Conservation (phyloP, 1,139 yeast species). For the Pichia norvegensis region DNA sequence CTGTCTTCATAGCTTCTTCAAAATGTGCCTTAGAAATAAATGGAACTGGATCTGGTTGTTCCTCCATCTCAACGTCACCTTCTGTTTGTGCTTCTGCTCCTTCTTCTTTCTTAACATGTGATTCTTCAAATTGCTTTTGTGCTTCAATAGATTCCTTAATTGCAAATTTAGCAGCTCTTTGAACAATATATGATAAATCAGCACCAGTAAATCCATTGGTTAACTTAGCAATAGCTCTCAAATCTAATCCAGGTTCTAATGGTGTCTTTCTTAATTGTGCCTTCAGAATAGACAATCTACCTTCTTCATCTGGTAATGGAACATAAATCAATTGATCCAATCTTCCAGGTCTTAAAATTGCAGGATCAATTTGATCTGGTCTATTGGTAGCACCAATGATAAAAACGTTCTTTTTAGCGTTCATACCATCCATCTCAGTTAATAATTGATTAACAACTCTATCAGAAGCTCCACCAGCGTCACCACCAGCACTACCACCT, state of each 20-base stretch:
- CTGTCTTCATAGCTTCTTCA: slow-evolving; percentile 99
- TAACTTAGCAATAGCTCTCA: slow-evolving; percentile 81
- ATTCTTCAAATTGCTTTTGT: slow-evolving; percentile 45
- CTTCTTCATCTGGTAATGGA: slow-evolving; percentile 93
- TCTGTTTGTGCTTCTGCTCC: slow-evolving; percentile 29
- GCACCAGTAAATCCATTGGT: slow-evolving; percentile 99
- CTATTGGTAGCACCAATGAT: slow-evolving; percentile 99
- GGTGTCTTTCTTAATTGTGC: slow-evolving; percentile 99
- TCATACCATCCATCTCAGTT: slow-evolving; percentile 99
- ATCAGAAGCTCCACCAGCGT: slow-evolving; percentile 97
- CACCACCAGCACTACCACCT: slow-evolving; percentile 90
- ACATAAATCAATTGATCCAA: slow-evolving; percentile 96
- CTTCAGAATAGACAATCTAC: slow-evolving; percentile 83
- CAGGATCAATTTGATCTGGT: slow-evolving; percentile 99
- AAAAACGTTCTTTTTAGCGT: slow-evolving; percentile 96
- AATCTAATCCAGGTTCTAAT: slow-evolving; percentile 90
- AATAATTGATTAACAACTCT: slow-evolving; percentile 96
- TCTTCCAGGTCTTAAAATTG: slow-evolving; percentile 97
- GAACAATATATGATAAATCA: slow-evolving; percentile 92
- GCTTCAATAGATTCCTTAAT: slow-evolving; percentile 97
- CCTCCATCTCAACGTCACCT: slow-evolving; percentile 53
- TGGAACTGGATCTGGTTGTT: slow-evolving; percentile 88
- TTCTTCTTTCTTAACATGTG: slow-evolving; percentile 36
- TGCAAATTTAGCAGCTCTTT: slow-evolving; percentile 97
- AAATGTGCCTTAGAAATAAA: slow-evolving; percentile 77